Conservation (phyloP, 139 green algal genomes). For the Chlorella sorokiniana region DNA sequence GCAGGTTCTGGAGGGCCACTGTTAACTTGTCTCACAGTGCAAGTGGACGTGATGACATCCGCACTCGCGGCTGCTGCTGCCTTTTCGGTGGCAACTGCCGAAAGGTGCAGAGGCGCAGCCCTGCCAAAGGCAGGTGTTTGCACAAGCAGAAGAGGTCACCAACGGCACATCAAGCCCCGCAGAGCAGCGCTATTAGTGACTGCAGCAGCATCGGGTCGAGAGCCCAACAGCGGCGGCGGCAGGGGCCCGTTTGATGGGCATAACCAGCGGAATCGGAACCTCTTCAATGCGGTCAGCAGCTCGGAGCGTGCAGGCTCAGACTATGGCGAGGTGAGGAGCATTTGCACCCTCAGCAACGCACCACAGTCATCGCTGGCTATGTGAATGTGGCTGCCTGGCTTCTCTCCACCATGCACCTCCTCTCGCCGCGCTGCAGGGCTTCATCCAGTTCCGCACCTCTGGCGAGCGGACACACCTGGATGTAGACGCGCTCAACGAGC, state of each 20-base stretch:
- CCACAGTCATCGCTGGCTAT: background rate
- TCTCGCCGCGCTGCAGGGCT: conserved; percentile 47
- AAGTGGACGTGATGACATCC: no score
- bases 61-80: no score
- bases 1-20: no score
- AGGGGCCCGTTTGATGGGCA: background rate
- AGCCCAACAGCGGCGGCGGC: conserved; percentile 1
- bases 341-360: background rate
- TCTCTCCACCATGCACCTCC: background rate
- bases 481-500: conserved; percentile 84
- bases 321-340: conserved; percentile 45
- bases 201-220: background rate
- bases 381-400: background rate
- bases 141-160: no score
- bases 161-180: background rate
- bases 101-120: no score
- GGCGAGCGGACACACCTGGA: conserved; percentile 57
- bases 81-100: no score
- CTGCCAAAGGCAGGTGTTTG: background rate
- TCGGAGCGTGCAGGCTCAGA: conserved; percentile 36
- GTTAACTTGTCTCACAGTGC: no score
- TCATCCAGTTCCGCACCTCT: conserved; percentile 52
- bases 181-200: background rate
- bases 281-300: conserved; percentile 21
- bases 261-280: background rate